Evolutionary conservation across 2,329 filamentous ascomycete genomes (phyloP).

Genomic region (Sporothrix protearum): DNA sequence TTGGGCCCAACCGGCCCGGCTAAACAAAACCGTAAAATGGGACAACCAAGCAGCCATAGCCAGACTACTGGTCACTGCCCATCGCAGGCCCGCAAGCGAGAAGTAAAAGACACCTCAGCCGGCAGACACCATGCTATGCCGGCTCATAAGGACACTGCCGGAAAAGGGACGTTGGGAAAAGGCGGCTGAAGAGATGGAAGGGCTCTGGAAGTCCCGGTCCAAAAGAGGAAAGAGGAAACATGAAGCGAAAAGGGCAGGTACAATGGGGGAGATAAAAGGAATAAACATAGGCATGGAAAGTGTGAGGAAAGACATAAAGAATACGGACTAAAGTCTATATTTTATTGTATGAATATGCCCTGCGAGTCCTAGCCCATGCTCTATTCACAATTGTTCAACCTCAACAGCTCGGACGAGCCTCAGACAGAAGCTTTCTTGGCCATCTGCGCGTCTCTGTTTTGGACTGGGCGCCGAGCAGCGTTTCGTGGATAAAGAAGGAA

Average conservation of each 20-base stretch:
- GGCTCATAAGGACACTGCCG: slow-evolving; percentile 14
- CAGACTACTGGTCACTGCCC: neutral
- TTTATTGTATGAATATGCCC: neutral
- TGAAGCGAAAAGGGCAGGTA: neutral
- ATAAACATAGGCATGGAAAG: neutral
- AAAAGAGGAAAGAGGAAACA: slow-evolving; percentile 6
- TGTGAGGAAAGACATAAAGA: neutral
- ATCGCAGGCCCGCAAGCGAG: neutral
- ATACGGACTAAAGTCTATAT: neutral
- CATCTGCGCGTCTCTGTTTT: neutral
- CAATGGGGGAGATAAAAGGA: neutral
- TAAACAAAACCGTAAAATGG: neutral
- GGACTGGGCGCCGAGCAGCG: neutral
- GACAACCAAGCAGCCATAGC: neutral
- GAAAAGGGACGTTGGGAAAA: slow-evolving; percentile 4
- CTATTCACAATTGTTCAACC: neutral
- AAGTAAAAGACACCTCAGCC: neutral
- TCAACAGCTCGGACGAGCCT: neutral
- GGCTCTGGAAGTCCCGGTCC: slow-evolving; percentile 17
- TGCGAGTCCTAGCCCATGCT: neutral
- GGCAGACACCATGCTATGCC: neutral
- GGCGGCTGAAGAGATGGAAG: slow-evolving; percentile 9
- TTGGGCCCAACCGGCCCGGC: slow-evolving; percentile 13
- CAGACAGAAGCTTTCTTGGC: slow-evolving; percentile 13
- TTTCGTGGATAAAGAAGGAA: neutral